phyloP scores from a whole-genome alignment of 208 protist genomes.

The Leishmania amazonensis region DNA sequence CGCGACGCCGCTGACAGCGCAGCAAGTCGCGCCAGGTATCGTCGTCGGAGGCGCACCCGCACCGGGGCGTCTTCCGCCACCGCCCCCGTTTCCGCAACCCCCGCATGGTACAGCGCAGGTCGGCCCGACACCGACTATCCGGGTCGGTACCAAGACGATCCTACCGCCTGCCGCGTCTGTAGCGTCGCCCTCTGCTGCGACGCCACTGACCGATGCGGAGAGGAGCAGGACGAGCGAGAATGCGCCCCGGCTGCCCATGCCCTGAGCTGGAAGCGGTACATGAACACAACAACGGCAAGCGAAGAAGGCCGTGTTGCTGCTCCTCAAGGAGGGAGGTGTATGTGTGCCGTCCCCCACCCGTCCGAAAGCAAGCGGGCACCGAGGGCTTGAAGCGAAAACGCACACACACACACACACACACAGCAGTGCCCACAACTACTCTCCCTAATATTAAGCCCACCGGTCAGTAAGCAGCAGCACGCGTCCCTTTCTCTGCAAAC shows the following conservation, averaged over 20 bases:
- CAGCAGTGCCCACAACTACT: background rate
- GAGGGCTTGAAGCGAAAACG: background rate
- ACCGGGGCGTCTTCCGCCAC: slow-evolving; percentile 1
- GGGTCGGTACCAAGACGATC: slow-evolving; percentile 15
- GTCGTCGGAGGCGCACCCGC: slow-evolving; percentile 46
- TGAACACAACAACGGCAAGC: background rate
- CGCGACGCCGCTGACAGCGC: slow-evolving; percentile 33
- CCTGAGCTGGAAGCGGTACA: background rate
- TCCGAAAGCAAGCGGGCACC: background rate
- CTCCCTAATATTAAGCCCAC: background rate
- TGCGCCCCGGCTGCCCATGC: background rate
- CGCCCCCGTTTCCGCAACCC: slow-evolving; percentile 1
- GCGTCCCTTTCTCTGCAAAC: background rate
- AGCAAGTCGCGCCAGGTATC: slow-evolving; percentile 42
- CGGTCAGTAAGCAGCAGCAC: background rate
- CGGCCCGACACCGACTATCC: background rate
- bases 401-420: background rate
- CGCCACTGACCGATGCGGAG: background rate
- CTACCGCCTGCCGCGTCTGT: background rate
- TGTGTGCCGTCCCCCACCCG: background rate
- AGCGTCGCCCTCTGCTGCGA: background rate
- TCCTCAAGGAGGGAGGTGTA: background rate
- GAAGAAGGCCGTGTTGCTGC: no score
- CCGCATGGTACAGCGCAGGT: background rate
- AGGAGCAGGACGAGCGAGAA: background rate